Evolutionary conservation across 306 rosid genomes (phyloP).

Genomic region (Ziziphus jujuba): DNA sequence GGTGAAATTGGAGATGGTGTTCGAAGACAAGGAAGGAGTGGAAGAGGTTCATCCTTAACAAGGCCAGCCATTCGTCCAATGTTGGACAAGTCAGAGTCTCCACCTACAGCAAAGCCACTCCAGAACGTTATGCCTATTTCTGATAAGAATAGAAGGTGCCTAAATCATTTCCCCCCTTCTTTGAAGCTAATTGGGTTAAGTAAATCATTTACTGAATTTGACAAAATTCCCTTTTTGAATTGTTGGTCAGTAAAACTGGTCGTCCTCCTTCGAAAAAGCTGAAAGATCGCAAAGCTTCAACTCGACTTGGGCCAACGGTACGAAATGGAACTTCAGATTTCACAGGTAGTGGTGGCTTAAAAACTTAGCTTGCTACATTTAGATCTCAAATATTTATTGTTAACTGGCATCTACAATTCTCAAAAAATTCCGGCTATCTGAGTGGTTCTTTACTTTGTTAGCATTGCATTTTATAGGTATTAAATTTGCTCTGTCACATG

Average conservation of each 20-base stretch:
- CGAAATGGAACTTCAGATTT: conserved; percentile 55
- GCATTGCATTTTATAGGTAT: too few relatives aligned
- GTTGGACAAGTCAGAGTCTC: conserved; percentile 56
- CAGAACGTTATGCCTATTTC: conserved; percentile 43
- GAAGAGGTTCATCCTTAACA: conserved; percentile 55
- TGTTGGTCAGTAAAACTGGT: conserved; percentile 67
- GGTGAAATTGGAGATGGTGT: conserved; percentile 61
- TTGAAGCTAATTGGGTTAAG: neutral
- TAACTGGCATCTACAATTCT: neutral
- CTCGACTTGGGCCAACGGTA: conserved; percentile 55
- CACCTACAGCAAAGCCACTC: conserved; percentile 48
- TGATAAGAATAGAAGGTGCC: conserved; percentile 70
- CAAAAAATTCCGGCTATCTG: neutral
- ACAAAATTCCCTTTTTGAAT: conserved; percentile 16
- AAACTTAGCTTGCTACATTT: neutral
- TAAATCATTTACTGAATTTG: neutral
- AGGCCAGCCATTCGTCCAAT: conserved; percentile 55
- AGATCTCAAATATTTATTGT: neutral
- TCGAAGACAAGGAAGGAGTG: conserved; percentile 74
- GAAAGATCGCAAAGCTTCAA: conserved; percentile 66
- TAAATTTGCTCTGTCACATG: too few relatives aligned
- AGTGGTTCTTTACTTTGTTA: neutral
- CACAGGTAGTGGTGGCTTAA: conserved; percentile 52
- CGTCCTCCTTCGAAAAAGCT: conserved; percentile 84
- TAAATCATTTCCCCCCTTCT: conserved; percentile 6